These are phyloP conservation scores for Houttuynia cordata DNA, from an alignment of 164 flowering plant genomes.

Conservation along the genomic window DNA sequence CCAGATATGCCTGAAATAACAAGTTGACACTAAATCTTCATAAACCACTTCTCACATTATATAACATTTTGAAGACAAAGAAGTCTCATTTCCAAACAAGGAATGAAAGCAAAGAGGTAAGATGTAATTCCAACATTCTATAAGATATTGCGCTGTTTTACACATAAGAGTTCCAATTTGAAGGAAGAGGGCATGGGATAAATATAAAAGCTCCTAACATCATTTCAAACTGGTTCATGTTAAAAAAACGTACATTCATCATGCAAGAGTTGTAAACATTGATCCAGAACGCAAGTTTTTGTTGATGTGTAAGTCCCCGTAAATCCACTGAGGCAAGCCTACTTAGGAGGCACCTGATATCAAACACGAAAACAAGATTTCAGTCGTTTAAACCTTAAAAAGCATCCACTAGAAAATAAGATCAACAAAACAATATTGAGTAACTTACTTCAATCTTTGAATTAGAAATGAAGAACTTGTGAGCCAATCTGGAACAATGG, in stretches of 20 bases:
- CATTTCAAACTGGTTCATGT: background rate
- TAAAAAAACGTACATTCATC: slow-evolving; percentile 65
- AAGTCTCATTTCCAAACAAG: too few relatives aligned
- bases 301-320: slow-evolving; percentile 61
- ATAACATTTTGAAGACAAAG: background rate
- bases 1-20: slow-evolving; percentile 60
- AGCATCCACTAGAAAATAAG: background rate
- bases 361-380: background rate
- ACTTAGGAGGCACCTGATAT: slow-evolving; percentile 50
- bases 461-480: slow-evolving; percentile 39
- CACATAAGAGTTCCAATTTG: background rate
- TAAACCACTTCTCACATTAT: background rate
- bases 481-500: slow-evolving; percentile 33
- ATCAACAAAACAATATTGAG: background rate
- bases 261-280: slow-evolving; percentile 81
- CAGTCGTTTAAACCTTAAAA: background rate
- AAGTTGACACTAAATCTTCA: background rate
- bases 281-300: slow-evolving; percentile 93
- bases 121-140: too few relatives aligned
- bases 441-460: slow-evolving; percentile 50
- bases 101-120: background rate
- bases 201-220: too few relatives aligned
- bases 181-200: background rate
- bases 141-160: background rate
- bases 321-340: slow-evolving; percentile 53